Evolutionary conservation across 352 stramenopile genomes (phyloP), one percentile per base, ranked within the genome.

Genomic region (Globisporangium cederbergense): DNA sequence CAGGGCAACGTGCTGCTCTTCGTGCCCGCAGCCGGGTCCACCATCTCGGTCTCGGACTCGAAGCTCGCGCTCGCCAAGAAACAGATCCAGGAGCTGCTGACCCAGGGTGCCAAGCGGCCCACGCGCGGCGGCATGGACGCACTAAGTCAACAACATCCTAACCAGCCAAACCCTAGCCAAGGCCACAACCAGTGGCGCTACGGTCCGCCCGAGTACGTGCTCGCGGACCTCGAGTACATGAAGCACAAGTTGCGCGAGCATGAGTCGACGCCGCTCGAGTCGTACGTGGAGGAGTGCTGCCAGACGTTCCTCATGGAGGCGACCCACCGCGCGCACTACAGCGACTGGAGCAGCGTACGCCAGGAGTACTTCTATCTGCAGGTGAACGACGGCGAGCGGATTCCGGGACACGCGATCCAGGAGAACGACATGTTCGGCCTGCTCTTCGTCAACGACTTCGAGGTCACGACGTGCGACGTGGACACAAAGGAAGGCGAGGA

Each of bases 281-380:
- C 80, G 49, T 89, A 89, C 57, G 70, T 89, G 18, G 86, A 94
- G 71, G 76, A 78, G 55, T 86, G 80, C 57, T 88, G 80, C 40
- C 86, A 91, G 63, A 90, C 80, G 32, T 91, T 95, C 66, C 71
- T 88, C 50, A 87, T 95, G 80, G 86, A 95, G 52, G 81, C 81
- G 6, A 90, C 80, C 1, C 83, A 94, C 70, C 89, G 89, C 65
- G 67, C 71, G 5, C 57, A 62, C 18, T 88, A 89, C 57, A 58
- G 61, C 30, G 73, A 91, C 55, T 94, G 83, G 86, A 72, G 62
- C 0, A 91, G 81, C 32, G 79, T 93, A 6, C 60, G 62, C 22
- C 76, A 86, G 6, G 68, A 83, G 4, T 70, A 67, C 18, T 94
- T 94, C 54, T 86, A 78, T 53, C 66, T 91, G 20, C 83, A 90